Conservation (phyloP, 2,329 filamentous ascomycete species). For the Fonsecaea multimorphosa region DNA sequence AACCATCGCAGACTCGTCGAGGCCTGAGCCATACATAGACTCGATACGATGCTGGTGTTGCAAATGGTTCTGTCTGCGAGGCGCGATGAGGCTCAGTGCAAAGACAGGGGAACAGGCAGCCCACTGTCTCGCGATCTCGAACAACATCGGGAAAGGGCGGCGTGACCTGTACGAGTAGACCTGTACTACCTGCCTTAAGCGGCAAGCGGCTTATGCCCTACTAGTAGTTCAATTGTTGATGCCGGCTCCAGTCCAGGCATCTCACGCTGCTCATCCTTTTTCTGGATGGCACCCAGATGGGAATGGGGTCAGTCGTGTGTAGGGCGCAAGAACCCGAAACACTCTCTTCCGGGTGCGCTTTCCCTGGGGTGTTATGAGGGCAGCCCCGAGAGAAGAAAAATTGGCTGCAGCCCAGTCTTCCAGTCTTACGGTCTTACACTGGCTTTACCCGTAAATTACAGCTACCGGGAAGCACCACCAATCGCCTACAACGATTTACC, state of each 20-base stretch:
- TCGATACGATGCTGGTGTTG: neutral
- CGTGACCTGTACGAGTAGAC: neutral
- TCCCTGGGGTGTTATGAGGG: neutral
- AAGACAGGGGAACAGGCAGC: neutral
- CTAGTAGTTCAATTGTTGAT: too few relatives aligned
- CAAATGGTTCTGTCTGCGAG: neutral
- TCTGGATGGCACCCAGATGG: too few relatives aligned
- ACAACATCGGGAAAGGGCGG: neutral
- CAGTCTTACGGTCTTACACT: too few relatives aligned
- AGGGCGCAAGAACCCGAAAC: slow-evolving; percentile 8
- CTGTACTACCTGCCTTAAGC: neutral
- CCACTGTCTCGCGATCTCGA: neutral
- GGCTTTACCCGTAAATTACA: slow-evolving; percentile 19
- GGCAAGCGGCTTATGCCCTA: neutral
- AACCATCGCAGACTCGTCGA: neutral
- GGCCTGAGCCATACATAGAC: neutral
- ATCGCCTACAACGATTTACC: slow-evolving; percentile 27
- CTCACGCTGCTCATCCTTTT: neutral
- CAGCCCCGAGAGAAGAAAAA: neutral
- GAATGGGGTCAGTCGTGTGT: neutral
- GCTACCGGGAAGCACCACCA: slow-evolving; percentile 4
- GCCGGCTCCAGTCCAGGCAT: neutral
- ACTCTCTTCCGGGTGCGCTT: slow-evolving; percentile 1
- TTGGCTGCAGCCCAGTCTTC: neutral
- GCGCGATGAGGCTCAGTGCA: neutral